phyloP scores from a whole-genome alignment of 1,139 yeast genomes.

The Eremothecium coryli region DNA sequence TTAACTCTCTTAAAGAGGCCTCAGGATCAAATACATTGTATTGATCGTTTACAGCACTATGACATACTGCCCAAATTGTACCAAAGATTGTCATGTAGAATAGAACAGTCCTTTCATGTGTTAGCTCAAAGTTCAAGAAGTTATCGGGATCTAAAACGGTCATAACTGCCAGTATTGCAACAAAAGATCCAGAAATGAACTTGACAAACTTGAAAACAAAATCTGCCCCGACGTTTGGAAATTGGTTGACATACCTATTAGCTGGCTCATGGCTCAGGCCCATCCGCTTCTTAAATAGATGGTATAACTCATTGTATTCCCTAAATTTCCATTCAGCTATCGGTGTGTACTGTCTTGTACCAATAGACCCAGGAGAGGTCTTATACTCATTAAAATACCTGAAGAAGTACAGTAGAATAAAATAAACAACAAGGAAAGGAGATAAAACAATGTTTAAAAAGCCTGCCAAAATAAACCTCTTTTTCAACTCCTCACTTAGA shows the following conservation, averaged over 20 bases:
- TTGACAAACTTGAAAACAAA: slow-evolving; percentile 57
- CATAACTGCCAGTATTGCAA: slow-evolving; percentile 74
- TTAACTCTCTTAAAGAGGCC: slow-evolving; percentile 64
- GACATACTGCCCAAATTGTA: slow-evolving; percentile 66
- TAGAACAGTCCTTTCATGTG: slow-evolving; percentile 68
- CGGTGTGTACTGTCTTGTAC: slow-evolving; percentile 87
- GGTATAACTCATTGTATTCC: slow-evolving; percentile 88
- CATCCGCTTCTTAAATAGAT: slow-evolving; percentile 70
- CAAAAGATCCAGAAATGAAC: slow-evolving; percentile 79
- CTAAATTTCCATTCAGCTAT: slow-evolving; percentile 92
- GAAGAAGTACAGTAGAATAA: slow-evolving; percentile 74
- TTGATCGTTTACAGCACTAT: slow-evolving; percentile 51
- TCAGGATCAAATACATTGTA: slow-evolving; percentile 82
- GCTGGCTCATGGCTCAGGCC: slow-evolving; percentile 75
- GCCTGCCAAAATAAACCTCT: slow-evolving; percentile 83
- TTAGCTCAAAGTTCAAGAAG: slow-evolving; percentile 80
- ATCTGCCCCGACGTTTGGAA: slow-evolving; percentile 74
- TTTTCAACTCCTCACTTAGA: slow-evolving; percentile 58
- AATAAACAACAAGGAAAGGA: slow-evolving; percentile 78
- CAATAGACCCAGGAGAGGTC: slow-evolving; percentile 74
- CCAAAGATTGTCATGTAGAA: slow-evolving; percentile 87
- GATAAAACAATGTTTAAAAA: slow-evolving; percentile 70
- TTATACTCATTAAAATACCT: slow-evolving; percentile 88
- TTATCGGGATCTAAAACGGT: slow-evolving; percentile 89
- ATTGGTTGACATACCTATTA: slow-evolving; percentile 74